phyloP scores from a whole-genome alignment of 2,329 filamentous ascomycete genomes.

The Botrytis hyacinthi region DNA sequence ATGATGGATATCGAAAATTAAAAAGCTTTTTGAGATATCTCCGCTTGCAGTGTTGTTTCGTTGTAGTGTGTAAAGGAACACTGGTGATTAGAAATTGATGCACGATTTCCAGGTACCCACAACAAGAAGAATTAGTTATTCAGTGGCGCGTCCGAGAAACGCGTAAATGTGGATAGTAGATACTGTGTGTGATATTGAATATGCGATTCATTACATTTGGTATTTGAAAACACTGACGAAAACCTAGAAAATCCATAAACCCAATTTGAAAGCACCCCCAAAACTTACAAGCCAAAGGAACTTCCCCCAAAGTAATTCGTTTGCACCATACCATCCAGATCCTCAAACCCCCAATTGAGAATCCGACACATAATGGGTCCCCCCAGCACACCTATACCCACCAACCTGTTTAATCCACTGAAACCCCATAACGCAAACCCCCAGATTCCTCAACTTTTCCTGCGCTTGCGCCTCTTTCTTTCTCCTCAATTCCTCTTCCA shows the following conservation, averaged over 20 bases:
- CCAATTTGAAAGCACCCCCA: rapidly evolving
- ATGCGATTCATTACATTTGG: too few relatives aligned
- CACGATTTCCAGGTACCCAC: too few relatives aligned
- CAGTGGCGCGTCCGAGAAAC: too few relatives aligned
- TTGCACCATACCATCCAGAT: rapidly evolving
- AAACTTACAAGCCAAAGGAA: not conserved
- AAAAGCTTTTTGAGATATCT: too few relatives aligned
- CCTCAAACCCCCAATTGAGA: constrained; percentile 32
- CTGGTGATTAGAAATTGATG: too few relatives aligned
- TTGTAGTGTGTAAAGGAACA: not conserved
- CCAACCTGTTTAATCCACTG: constrained; percentile 57
- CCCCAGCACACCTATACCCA: constrained; percentile 64
- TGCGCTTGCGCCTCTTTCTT: constrained; percentile 44
- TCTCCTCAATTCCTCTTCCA: constrained; percentile 42
- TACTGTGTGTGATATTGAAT: not conserved
- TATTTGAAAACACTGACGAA: too few relatives aligned
- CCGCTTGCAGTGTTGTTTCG: rapidly evolving
- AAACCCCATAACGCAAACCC: constrained; percentile 56
- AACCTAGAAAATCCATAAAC: not conserved
- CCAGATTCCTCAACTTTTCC: constrained; percentile 51
- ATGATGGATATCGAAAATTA: too few relatives aligned
- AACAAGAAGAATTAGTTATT: too few relatives aligned
- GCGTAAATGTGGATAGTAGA: not conserved
- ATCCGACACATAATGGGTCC: constrained; percentile 54
- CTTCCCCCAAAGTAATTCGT: not conserved